Evolutionary conservation across 1,284 basidiomycete genomes (phyloP), one percentile per base, ranked within the genome.

Genomic region (Tetrapyrgos nigripes): DNA sequence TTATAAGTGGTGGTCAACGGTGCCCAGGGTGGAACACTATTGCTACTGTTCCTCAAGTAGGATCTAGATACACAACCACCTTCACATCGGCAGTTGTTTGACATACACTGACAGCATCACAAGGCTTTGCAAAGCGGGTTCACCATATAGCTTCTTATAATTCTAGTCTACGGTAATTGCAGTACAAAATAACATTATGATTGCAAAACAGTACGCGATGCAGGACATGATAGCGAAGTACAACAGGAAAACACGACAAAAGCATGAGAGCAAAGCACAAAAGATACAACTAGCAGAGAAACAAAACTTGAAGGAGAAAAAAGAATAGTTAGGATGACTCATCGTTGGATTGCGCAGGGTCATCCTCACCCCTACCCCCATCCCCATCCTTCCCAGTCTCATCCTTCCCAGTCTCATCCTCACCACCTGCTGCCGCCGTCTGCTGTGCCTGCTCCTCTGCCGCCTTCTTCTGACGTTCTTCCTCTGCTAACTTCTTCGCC

Each of bases 371-470:
- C 27, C 19, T 13, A 6, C 21, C 46, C 46, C 4, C 4, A 48
- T 23, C 24, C 46, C 13, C 46, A 13, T 21, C 23, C 24, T 21
- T 24, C 46, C n/a, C n/a, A 70, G 52, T 71, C n/a, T n/a, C n/a
- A n/a, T n/a, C n/a, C n/a, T n/a, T n/a, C n/a, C n/a, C n/a, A n/a
- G 21, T 23, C 24, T 48, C 19, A 24, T 14, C 4, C 26, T 14
- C 24, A 19, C 19, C 24, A 13, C 8, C 4, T 48, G 21, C 24
- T 26, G 23, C 17, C 19, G 46, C 24, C 17, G 14, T 13, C 46
- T n/a, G n/a, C n/a, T n/a, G n/a, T n/a, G 31, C 14, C 31, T 33
- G 31, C 14, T 48, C 14, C 17, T 21, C 24, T 48, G 46, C 46
- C 14, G 14, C 17, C n/a, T n/a, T n/a, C n/a, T n/a, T n/a, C n/a